Evolutionary conservation across 441 rosid genomes (phyloP), one percentile per base, ranked within the genome.

Genomic region (Dalechampia spathulata): DNA sequence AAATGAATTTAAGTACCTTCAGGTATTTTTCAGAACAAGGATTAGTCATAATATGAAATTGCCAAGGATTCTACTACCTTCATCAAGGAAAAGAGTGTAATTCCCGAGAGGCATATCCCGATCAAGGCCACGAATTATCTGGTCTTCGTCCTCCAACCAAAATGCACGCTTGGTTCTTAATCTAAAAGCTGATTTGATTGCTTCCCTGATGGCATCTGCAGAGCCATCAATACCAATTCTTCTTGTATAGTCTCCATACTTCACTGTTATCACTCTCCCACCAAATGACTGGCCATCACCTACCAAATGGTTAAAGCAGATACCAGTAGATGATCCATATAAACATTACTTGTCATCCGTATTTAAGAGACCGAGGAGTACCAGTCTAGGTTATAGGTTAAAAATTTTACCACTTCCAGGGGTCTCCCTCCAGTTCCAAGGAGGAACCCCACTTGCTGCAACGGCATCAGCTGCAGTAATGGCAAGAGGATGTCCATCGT

Each of bases 61-160:
- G n/a, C n/a, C n/a, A n/a, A n/a, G n/a, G n/a, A n/a, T n/a, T n/a
- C n/a, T n/a, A n/a, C n/a, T 30, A 89, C 95, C 99, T 75, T 86
- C 83, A 70, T 94, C 96, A 7, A 94, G 79, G 74, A 76, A 89
- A 57, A 94, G 96, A 17, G 65, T 74, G 74, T 94, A 87, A 72
- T 64, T 90, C 49, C 95, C 96, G 57, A 84, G 28, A 57, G 99
- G 99, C 99, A 94, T 90, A 64, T 94, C 96, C 69, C 86, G 67
- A 65, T 90, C 97, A 46, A 94, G 84, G 67, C 91, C 68, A 7
- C 96, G 83, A 51, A 87, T 72, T 52, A 90, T 62, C 68, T 81
- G 90, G 55, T 87, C 90, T 75, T 94, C 97, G 73, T 90, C 97
- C 79, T 94, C 99, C 73, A 90, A 62, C 97, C 96, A 94, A 75